Base-by-base conservation (phyloP, 768 basidiomycete genomes). In the Mycena albidolilacea region DNA sequence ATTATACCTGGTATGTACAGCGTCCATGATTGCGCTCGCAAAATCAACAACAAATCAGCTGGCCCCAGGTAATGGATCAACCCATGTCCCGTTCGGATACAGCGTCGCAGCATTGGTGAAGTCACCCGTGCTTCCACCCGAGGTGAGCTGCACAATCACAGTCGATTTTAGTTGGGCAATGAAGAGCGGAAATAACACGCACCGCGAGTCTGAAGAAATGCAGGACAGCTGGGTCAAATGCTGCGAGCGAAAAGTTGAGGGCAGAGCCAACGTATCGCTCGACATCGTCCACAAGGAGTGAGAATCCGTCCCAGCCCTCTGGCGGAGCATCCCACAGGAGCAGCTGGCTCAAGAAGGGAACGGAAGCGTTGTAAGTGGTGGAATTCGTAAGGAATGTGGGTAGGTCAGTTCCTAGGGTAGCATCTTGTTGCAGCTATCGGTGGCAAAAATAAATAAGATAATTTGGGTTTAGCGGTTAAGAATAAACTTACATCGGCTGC, bases 131-230 rank as follows among this genome's bases (percentile, higher is more conserved):
- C 76, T 77, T 19, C 85, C 86, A 2, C 80, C 77, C 17, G 78
- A 87, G 19, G 84, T 87, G 67, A 87, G 90, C 91, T 93, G 78
- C 38, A 64, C 44, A 14, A 30, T 44, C 64, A 74, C 19, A 50
- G 55, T 60, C 64, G 50, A 55, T 23, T 10, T 2, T 46, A 55
- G 63, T 59, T 59, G 41, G 74, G 38, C 30, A 30, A 30, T 30
- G 30, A 30, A 23, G 37, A 46, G 62, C 54, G 21, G 71, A 48
- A 41, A 17, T n/a, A 67, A 11, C 23, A 87, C 92, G 86, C 74
- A 95, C 93, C 21, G 93, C 95, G 69, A 94, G 85, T 76, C 95
- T 86, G 81, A 96, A 94, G 85, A 92, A 95, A 79, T 92, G 95
- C 0, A 91, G 90, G 14, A 95, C 76, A 21, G 84, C 85, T 1